A percentile compares a stretch with the other conserved stretches of the same genome.
These are phyloP conservation scores for Lasiodiplodia theobromae DNA, from an alignment of 2,329 filamentous ascomycete species.

Conservation along the genomic window DNA sequence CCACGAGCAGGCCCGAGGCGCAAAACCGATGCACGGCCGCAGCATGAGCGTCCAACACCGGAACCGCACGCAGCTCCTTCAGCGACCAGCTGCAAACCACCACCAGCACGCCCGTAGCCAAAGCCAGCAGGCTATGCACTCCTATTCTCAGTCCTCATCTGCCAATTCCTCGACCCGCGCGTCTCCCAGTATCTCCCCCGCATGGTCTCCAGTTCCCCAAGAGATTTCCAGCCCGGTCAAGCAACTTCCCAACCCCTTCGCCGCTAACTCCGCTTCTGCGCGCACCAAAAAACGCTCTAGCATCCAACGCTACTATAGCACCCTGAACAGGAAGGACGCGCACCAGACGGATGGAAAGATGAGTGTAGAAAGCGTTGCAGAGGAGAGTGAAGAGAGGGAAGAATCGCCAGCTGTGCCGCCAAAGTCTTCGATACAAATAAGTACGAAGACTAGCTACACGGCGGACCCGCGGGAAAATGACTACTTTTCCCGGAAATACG, in stretches of 20 bases:
- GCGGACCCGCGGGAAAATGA: neutral
- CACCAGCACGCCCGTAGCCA: constrained; percentile 2
- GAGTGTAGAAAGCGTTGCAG: neutral
- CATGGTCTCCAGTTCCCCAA: constrained; percentile 6
- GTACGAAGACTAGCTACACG: neutral
- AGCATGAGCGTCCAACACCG: constrained; percentile 12
- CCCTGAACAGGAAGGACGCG: neutral
- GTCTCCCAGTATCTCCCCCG: constrained; percentile 9
- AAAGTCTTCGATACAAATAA: neutral
- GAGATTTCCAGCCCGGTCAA: constrained; percentile 13
- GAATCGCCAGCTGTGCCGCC: neutral
- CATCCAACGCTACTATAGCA: constrained; percentile 26
- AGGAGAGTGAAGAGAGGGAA: neutral
- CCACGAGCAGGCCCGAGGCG: neutral
- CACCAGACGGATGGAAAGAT: neutral
- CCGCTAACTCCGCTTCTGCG: neutral
- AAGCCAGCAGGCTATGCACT: neutral
- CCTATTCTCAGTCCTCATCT: constrained; percentile 1
- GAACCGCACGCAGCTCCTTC: neutral
- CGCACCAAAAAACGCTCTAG: constrained; percentile 5
- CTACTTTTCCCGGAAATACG: constrained; percentile 19
- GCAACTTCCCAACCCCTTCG: neutral
- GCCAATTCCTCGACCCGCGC: neutral
- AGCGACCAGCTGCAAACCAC: neutral
- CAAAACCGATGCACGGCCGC: neutral